Evolutionary conservation across 768 basidiomycete species (phyloP).

Genomic region (Mycena kentingensis): DNA sequence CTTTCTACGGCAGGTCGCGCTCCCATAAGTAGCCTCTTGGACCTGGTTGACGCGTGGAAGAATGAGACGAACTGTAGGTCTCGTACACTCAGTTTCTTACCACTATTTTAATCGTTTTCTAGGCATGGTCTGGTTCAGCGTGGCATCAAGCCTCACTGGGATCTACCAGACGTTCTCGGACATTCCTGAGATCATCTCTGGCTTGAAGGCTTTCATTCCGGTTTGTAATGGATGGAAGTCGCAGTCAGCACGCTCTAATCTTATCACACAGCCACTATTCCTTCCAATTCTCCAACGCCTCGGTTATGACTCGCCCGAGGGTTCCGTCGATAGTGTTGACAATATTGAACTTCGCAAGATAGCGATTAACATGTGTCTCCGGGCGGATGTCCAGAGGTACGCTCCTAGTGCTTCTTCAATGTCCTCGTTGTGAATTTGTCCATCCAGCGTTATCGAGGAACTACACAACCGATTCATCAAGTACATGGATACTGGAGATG

Average conservation of each 20-base stretch:
- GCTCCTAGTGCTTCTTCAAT: background rate
- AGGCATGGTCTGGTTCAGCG: constrained; percentile 84
- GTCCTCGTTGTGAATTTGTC: background rate
- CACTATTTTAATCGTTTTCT: background rate
- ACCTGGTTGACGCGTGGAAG: constrained; percentile 66
- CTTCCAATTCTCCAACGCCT: constrained; percentile 74
- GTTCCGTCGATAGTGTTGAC: constrained; percentile 72
- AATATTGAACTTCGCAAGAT: constrained; percentile 71
- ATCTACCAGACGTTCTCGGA: constrained; percentile 83
- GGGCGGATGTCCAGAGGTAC: constrained; percentile 25
- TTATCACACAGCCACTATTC: constrained; percentile 56
- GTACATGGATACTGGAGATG: constrained; percentile 71
- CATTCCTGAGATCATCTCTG: constrained; percentile 51
- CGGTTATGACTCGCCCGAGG: constrained; percentile 70
- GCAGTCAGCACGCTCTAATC: too few species aligned
- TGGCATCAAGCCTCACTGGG: constrained; percentile 54
- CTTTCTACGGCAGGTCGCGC: constrained; percentile 80
- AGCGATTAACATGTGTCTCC: constrained; percentile 57
- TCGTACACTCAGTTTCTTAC: background rate
- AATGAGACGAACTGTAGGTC: constrained; percentile 75
- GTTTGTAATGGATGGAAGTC: too few species aligned
- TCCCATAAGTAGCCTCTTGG: constrained; percentile 74
- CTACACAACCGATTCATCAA: constrained; percentile 68
- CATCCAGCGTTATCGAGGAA: constrained; percentile 65
- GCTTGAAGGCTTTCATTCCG: constrained; percentile 59